Evolutionary conservation across 306 rosid genomes (phyloP).

Genomic region (Inga oerstediana): DNA sequence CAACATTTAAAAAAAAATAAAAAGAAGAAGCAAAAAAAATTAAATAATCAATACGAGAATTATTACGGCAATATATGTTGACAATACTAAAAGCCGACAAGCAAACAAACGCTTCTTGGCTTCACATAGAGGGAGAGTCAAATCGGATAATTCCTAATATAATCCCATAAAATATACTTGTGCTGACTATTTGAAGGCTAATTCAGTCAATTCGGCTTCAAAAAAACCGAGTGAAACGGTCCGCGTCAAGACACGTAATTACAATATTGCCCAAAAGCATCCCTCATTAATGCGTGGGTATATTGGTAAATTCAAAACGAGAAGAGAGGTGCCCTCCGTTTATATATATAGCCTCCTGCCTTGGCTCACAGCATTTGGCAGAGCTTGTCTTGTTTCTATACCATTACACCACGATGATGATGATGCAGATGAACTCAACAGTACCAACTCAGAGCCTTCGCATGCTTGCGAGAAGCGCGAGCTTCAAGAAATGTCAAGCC

Average conservation of each 20-base stretch:
- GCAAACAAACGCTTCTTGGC: not conserved
- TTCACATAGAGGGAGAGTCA: not conserved
- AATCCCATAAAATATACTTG: not conserved
- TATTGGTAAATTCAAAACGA: not conserved
- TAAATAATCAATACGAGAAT: not conserved
- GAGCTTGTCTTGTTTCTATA: not conserved
- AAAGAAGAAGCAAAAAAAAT: too few species aligned
- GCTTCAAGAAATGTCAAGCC: conserved; percentile 50
- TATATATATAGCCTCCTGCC: conserved; percentile 22
- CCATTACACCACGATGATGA: conserved; percentile 1
- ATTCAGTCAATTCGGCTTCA: conserved; percentile 1
- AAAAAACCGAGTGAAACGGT: not conserved
- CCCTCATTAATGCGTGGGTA: too few species aligned
- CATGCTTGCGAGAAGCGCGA: conserved; percentile 48
- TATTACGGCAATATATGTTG: not conserved
- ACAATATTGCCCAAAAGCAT: not conserved
- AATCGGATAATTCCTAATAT: not conserved
- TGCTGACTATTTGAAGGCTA: not conserved
- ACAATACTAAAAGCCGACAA: not conserved
- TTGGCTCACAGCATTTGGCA: not conserved
- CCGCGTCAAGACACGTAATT: not conserved
- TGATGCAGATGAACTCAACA: conserved; percentile 60
- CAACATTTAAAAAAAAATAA: not conserved
- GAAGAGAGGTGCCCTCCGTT: not conserved
- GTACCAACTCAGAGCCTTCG: conserved; percentile 49